Base-by-base conservation (phyloP, 2,329 filamentous ascomycete genomes). In the Penicillium oxalicum region DNA sequence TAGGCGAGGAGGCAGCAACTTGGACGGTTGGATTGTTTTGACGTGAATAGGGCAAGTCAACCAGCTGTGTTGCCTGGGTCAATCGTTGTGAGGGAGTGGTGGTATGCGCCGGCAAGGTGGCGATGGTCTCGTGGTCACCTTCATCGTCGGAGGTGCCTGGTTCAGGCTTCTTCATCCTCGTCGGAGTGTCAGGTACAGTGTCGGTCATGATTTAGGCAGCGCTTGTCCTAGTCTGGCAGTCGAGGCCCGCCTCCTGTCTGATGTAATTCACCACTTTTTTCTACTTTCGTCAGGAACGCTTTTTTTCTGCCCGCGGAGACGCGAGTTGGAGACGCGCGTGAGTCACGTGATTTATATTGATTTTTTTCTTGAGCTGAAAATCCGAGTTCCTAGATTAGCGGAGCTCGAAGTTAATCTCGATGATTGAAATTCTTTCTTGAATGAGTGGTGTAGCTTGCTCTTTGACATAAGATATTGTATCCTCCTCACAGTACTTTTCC, bases 1-100 rank as follows among this genome's bases (percentile, higher is more conserved):
- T 77, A 2, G 90, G 91, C 1, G 91, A 96, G 3, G 91, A 96
- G n/a, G 88, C 88, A 28, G 86, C 84, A 3, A 96, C 91, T 67
- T 95, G 91, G 48, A 96, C 74, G 44, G 78, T 64, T 34, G 76
- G 65, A 42, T 66, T 57, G 47, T 61, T 52, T 49, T 57, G 61
- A 1, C 61, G 58, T 41, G 64, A 64, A 40, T 69, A 65, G 35
- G 71, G 67, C 42, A 67, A 67, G 12, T 74, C 71, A 26, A 84
- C 67, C 32, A 82, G 69, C 59, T 84, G 82, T 9, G 79, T 84
- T 0, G 82, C 80, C 58, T 85, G 82, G 11, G 81, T 84, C 56
- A 64, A 71, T 72, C 47, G 74, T 69, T 67, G 78, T 66, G 50
- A 79, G 73, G 63, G 77, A 51, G 61, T 71, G 37, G 64, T 55